Percentiles rank a stretch among this genome's conserved stretches.
Conservation (phyloP, 352 stramenopile species). For the Pythium scleroteichum region DNA sequence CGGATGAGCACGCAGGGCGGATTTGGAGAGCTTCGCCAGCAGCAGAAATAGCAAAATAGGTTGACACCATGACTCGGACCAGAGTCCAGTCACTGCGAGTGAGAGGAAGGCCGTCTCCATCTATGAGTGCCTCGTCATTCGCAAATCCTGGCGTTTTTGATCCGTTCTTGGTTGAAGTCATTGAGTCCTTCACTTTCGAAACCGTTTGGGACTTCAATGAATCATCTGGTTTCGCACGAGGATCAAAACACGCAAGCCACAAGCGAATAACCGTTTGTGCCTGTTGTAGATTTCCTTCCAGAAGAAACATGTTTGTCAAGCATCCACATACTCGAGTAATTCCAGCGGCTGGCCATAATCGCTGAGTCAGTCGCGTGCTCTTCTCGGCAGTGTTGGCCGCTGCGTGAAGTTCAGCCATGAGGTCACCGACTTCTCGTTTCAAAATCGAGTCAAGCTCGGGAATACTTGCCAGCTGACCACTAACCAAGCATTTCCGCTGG, state of each 20-base stretch:
- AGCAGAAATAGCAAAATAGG: conserved; percentile 74
- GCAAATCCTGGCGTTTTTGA: conserved; percentile 42
- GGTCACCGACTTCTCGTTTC: conserved; percentile 62
- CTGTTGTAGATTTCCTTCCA: conserved; percentile 65
- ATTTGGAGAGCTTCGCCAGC: conserved; percentile 52
- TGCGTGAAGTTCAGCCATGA: conserved; percentile 63
- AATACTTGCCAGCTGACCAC: conserved; percentile 57
- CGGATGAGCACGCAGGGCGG: conserved; percentile 31
- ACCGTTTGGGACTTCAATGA: conserved; percentile 25
- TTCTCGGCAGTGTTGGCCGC: conserved; percentile 66
- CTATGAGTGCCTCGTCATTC: conserved; percentile 66
- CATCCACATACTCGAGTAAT: conserved; percentile 83
- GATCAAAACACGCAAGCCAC: conserved; percentile 82
- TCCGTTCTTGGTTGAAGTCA: conserved; percentile 14
- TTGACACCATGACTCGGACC: conserved; percentile 74
- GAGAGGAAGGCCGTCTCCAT: conserved; percentile 76
- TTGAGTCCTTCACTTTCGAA: conserved; percentile 26
- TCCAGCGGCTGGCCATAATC: conserved; percentile 74
- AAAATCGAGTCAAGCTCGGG: conserved; percentile 66
- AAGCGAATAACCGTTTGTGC: conserved; percentile 51
- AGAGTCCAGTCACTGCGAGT: conserved; percentile 83
- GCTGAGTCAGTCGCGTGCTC: conserved; percentile 51
- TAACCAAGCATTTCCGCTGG: conserved; percentile 70
- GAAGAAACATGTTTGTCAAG: conserved; percentile 71
- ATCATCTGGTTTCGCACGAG: conserved; percentile 52